Base-by-base conservation (phyloP, 768 basidiomycete species). In the Psilocybe subaeruginosa region DNA sequence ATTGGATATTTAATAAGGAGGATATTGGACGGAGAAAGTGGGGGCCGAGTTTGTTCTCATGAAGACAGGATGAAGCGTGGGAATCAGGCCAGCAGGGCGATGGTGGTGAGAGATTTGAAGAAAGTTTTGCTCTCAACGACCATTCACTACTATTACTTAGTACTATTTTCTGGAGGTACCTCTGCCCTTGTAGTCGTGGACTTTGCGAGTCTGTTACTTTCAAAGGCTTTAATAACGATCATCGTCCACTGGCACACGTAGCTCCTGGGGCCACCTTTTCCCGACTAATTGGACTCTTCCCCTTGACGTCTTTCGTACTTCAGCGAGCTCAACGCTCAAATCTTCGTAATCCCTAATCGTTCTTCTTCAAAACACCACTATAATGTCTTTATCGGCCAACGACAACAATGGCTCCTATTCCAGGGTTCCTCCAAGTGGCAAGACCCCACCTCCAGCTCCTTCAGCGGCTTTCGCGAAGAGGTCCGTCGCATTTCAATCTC, bases 311-410 rank as follows among this genome's bases (percentile, higher is more conserved):
- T 68, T 69, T 67, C 67, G 53, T 70, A 70, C 72, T 69, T 66
- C 70, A 69, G 50, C 62, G 60, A 65, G 63, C 67, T 67, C 66
- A 64, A 66, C 61, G 62, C 68, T 64, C 71, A 68, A 48, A 61
- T 62, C 65, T 69, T 71, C 77, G 75, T 93, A 93, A 93, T 93
- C 85, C 84, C 82, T 93, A 93, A 92, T 92, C 85, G 76, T 83
- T 84, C 76, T 76, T 79, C 79, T 76, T 79, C 78, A 78, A 76
- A 82, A 80, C 64, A 73, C 77, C 53, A 52, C 78, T 90, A 90
- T 90, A 91, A 94, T 94, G 92, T 93, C 92, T 82, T 87, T 93
- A 85, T 92, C 92, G 75, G 85, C 91, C 75, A 82, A 84, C 74
- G 90, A 92, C 86, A 90, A 85, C 83, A 86, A 84, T 80, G 82